Conservation (phyloP, 208 protist genomes). For the Leishmania mexicana region DNA sequence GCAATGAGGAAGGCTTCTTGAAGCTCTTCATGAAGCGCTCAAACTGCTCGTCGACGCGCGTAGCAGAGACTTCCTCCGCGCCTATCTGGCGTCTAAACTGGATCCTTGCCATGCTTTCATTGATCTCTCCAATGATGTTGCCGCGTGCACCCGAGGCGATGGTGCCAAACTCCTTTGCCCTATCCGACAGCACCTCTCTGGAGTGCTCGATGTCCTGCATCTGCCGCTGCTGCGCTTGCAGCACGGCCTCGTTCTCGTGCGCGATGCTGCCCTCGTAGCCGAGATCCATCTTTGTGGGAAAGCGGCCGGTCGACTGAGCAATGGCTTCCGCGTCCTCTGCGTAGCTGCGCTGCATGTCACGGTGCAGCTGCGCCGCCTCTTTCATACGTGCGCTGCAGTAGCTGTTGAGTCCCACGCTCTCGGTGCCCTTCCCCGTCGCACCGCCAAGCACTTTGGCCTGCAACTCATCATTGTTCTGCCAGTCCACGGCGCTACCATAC, state of each 20-base stretch:
- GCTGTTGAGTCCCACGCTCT: conserved; percentile 78
- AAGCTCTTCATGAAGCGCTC: conserved; percentile 88
- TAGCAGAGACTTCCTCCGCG: conserved; percentile 60
- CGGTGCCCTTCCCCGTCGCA: conserved; percentile 36
- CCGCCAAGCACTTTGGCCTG: conserved; percentile 70
- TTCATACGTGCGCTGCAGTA: conserved; percentile 77
- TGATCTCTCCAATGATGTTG: conserved; percentile 60
- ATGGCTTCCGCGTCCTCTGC: conserved; percentile 68
- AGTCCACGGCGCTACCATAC: conserved; percentile 87
- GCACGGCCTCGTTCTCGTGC: conserved; percentile 53
- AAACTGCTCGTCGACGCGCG: conserved; percentile 90
- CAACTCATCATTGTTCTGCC: conserved; percentile 85
- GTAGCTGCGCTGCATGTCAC: conserved; percentile 80
- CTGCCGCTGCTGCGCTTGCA: conserved; percentile 44
- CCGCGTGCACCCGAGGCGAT: conserved; percentile 10
- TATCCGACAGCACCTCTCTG: conserved; percentile 33
- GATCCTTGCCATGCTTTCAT: conserved; percentile 86
- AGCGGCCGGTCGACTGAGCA: conserved; percentile 44
- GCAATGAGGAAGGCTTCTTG: conserved; percentile 32
- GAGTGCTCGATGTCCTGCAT: conserved; percentile 56
- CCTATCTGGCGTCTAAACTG: conserved; percentile 73
- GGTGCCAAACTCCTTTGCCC: conserved; percentile 29
- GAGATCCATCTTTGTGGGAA: conserved; percentile 82
- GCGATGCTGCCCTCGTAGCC: conserved; percentile 84
- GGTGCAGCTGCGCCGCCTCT: conserved; percentile 71